phyloP scores from a whole-genome alignment of 2,329 filamentous ascomycete species.

The Aspergillus luchuensis region DNA sequence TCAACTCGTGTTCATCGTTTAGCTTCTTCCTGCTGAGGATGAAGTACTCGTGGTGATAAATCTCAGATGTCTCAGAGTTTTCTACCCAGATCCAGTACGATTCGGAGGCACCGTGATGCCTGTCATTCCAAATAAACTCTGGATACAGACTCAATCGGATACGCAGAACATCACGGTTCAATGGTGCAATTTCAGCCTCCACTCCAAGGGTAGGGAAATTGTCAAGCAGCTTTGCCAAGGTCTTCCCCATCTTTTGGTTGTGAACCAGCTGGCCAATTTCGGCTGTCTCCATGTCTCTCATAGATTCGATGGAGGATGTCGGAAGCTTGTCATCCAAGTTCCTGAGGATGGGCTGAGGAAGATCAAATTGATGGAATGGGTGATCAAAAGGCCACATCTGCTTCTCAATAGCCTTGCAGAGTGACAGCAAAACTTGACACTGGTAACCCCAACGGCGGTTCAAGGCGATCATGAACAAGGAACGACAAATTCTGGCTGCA shows the following conservation, averaged over 20 bases:
- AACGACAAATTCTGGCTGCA: constrained; percentile 87
- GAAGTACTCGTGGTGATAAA: constrained; percentile 97
- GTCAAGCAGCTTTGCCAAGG: constrained; percentile 76
- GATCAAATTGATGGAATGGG: constrained; percentile 90
- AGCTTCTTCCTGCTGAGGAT: constrained; percentile 88
- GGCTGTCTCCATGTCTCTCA: constrained; percentile 89
- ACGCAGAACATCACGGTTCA: constrained; percentile 92
- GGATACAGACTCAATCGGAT: constrained; percentile 84
- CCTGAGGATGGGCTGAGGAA: constrained; percentile 78
- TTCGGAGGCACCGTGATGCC: constrained; percentile 89
- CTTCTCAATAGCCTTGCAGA: constrained; percentile 97
- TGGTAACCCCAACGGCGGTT: constrained; percentile 96
- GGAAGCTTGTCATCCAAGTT: constrained; percentile 81
- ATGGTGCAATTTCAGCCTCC: constrained; percentile 89
- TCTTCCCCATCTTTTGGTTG: constrained; percentile 82
- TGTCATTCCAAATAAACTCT: constrained; percentile 93
- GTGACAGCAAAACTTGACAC: constrained; percentile 83
- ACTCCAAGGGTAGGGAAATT: constrained; percentile 91
- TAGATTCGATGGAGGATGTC: constrained; percentile 71
- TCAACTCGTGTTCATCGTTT: constrained; percentile 94
- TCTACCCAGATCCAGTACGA: constrained; percentile 99
- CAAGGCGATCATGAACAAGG: constrained; percentile 94
- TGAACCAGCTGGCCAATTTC: constrained; percentile 92
- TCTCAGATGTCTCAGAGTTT: constrained; percentile 95
- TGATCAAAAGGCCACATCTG: constrained; percentile 94